phyloP scores from a whole-genome alignment of 2,329 filamentous ascomycete genomes.

The Chrysoporthe austroafricana region DNA sequence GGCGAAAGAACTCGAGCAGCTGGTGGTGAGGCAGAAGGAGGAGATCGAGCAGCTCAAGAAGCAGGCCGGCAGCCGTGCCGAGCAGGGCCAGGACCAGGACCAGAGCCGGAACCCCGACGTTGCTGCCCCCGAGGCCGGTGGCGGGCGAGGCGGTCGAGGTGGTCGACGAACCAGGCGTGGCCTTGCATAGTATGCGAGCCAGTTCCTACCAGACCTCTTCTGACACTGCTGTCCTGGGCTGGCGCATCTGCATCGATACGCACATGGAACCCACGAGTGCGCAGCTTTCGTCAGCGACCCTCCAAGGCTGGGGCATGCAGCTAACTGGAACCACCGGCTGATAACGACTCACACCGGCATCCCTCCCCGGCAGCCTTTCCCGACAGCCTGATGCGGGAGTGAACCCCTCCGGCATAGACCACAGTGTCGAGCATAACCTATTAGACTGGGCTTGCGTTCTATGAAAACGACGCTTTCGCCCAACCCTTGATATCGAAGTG shows the following conservation, averaged over 20 bases:
- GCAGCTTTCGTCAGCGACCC: background rate
- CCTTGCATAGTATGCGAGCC: constrained; percentile 11
- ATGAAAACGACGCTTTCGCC: background rate
- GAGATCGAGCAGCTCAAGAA: constrained; percentile 8
- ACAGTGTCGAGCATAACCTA: background rate
- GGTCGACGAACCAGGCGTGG: background rate
- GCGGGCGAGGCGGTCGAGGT: background rate
- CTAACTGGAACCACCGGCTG: background rate
- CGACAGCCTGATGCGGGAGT: no score
- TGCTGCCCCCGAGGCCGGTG: background rate
- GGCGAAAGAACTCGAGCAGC: background rate
- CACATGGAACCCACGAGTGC: constrained; percentile 1
- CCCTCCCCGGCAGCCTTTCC: background rate
- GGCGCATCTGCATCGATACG: background rate
- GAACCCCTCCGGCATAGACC: background rate
- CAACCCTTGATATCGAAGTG: background rate
- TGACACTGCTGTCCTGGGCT: background rate
- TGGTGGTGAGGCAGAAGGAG: constrained; percentile 6
- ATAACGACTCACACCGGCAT: constrained; percentile 8
- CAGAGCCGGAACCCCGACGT: background rate
- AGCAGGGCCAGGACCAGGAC: background rate
- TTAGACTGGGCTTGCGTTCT: background rate
- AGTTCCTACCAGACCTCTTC: background rate
- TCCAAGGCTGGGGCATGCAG: background rate
- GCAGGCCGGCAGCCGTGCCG: background rate